These are phyloP conservation scores for Leccinum fibrillosum DNA, from an alignment of 768 basidiomycete species.

Conservation along the genomic window DNA sequence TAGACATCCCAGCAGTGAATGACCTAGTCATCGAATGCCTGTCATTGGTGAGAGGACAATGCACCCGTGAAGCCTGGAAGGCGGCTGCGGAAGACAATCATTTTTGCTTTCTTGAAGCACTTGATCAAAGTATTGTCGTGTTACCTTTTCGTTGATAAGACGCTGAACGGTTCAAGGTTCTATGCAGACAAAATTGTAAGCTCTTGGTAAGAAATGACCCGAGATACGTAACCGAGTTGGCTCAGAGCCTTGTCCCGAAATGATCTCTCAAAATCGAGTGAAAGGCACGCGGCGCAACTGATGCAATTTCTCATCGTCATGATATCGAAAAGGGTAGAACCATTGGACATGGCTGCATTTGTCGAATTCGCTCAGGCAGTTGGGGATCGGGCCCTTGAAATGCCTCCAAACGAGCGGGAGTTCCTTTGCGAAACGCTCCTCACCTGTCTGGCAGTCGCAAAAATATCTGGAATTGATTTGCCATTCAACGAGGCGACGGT, in stretches of 20 bases:
- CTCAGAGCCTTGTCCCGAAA: conserved; percentile 14
- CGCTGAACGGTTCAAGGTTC: conserved; percentile 15
- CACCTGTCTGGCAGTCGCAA: conserved; percentile 31
- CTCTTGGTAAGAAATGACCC: not conserved
- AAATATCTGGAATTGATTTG: conserved; percentile 10
- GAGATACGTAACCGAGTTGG: not conserved
- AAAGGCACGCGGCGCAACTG: conserved; percentile 12
- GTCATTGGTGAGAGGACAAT: conserved; percentile 7
- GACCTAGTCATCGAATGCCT: conserved; percentile 20
- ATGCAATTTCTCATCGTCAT: conserved; percentile 26
- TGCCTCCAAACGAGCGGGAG: not conserved
- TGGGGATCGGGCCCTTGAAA: conserved; percentile 14
- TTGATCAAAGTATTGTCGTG: conserved; percentile 20
- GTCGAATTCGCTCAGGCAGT: conserved; percentile 14
- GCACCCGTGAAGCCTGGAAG: conserved; percentile 22
- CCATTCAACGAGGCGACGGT: conserved; percentile 1
- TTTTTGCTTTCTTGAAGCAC: conserved; percentile 8
- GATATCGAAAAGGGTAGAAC: conserved; percentile 18
- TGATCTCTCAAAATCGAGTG: conserved; percentile 1
- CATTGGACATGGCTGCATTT: not conserved
- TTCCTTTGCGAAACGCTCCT: conserved; percentile 37
- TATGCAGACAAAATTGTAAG: conserved; percentile 16
- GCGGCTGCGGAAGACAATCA: conserved; percentile 11
- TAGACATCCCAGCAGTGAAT: conserved; percentile 13
- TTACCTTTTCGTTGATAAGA: not conserved